These are phyloP conservation scores for Maudiozyma saulgeensis DNA, from an alignment of 805 yeast species.

Conservation along the genomic window DNA sequence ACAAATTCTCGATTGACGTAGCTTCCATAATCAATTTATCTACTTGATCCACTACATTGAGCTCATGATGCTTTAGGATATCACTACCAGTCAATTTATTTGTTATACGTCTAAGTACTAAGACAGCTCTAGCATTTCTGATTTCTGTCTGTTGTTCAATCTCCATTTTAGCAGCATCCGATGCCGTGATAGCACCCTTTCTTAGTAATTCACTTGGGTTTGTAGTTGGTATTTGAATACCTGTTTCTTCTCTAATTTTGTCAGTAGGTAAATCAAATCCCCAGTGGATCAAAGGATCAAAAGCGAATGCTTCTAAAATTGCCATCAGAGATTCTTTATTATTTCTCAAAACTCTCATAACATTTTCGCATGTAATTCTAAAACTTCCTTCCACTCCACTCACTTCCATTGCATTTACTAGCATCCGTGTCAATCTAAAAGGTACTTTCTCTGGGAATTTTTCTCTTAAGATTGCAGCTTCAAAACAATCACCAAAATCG, in stretches of 20 bases:
- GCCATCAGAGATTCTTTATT: constrained; percentile 96
- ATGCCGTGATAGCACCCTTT: constrained; percentile 65
- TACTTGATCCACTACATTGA: constrained; percentile 81
- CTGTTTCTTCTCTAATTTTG: constrained; percentile 68
- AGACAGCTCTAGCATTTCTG: constrained; percentile 80
- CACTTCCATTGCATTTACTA: constrained; percentile 96
- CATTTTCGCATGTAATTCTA: constrained; percentile 92
- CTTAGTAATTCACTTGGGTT: constrained; percentile 62
- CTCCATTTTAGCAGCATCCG: constrained; percentile 61
- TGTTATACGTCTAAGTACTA: constrained; percentile 80
- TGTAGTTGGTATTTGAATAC: constrained; percentile 53
- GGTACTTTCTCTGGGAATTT: constrained; percentile 98
- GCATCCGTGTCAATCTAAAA: constrained; percentile 88
- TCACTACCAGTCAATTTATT: constrained; percentile 92
- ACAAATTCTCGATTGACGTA: constrained; percentile 85
- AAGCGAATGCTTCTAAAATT: constrained; percentile 92
- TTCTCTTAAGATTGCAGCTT: constrained; percentile 90
- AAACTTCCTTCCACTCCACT: constrained; percentile 96
- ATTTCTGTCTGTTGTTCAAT: constrained; percentile 60
- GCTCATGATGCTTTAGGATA: constrained; percentile 58
- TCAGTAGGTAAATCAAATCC: constrained; percentile 89
- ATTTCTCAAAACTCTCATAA: constrained; percentile 84
- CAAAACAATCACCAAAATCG: constrained; percentile 98
- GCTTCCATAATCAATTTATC: constrained; percentile 91
- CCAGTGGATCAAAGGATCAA: constrained; percentile 97